Evolutionary conservation across 495 filamentous ascomycete species (phyloP).

Genomic region (Ramalina intermedia): DNA sequence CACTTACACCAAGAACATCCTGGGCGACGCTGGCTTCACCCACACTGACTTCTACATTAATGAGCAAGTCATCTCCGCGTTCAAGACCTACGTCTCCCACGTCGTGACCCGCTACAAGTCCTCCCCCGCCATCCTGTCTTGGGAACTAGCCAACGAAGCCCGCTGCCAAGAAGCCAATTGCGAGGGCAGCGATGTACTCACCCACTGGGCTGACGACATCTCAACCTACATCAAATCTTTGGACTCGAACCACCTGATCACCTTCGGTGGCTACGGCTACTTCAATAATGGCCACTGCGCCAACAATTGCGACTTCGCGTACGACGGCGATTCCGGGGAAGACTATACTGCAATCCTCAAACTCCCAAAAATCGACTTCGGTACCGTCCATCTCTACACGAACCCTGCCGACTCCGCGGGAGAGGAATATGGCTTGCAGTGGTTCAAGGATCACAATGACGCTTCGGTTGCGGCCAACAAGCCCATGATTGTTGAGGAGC

Average conservation of each 20-base stretch:
- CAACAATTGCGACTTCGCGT: conserved; percentile 2
- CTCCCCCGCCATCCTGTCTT: conserved; percentile 35
- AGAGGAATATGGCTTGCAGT: conserved; percentile 32
- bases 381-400: conserved; percentile 50
- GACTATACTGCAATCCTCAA: conserved; percentile 5
- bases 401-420: conserved; percentile 23
- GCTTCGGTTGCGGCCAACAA: conserved; percentile 41
- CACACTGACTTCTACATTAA: conserved; percentile 26
- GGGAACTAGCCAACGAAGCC: conserved; percentile 43
- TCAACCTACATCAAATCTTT: conserved; percentile 35
- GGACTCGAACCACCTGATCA: conserved; percentile 35
- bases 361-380: conserved; percentile 46
- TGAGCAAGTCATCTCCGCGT: conserved; percentile 32
- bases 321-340: conserved; percentile 7
- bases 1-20: conserved; percentile 11
- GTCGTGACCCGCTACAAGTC: conserved; percentile 35
- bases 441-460: conserved; percentile 44
- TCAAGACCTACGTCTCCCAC: conserved; percentile 27
- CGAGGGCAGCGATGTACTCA: conserved; percentile 18
- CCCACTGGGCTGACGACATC: conserved; percentile 31
- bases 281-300: background rate
- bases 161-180: conserved; percentile 24
- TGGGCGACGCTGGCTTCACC: background rate
- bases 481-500: conserved; percentile 55
- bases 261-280: conserved; percentile 36